Base-by-base conservation (phyloP, 176 grass and related monocot genomes). In the Cenchrus americanus region DNA sequence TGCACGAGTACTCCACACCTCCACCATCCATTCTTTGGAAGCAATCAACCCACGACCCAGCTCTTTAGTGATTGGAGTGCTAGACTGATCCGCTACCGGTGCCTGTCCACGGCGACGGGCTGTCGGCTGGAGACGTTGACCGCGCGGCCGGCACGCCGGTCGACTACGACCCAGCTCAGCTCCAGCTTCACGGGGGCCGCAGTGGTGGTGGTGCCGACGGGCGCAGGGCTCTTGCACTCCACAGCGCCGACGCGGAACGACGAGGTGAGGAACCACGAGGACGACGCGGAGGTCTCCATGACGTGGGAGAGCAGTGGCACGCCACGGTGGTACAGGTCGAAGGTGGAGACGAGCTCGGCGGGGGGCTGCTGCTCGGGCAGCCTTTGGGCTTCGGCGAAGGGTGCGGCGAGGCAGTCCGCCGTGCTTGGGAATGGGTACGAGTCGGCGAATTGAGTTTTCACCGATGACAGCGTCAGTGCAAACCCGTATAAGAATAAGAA, bases 21-120 rank as follows among this genome's bases (percentile, higher is more conserved):
- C n/a, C n/a, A n/a, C n/a, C n/a, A n/a, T n/a, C n/a, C n/a, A n/a
- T n/a, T n/a, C n/a, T n/a, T n/a, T n/a, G n/a, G n/a, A n/a, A n/a
- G n/a, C n/a, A n/a, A n/a, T n/a, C n/a, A n/a, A n/a, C n/a, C n/a
- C n/a, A n/a, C n/a, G n/a, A n/a, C n/a, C n/a, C n/a, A n/a, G n/a
- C n/a, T n/a, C n/a, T n/a, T n/a, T n/a, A n/a, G n/a, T n/a, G n/a
- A n/a, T n/a, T n/a, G n/a, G n/a, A n/a, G n/a, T n/a, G n/a, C n/a
- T n/a, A n/a, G n/a, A n/a, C n/a, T n/a, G n/a, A n/a, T 74, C 87
- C 70, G 85, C 83, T 90, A 87, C 91, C 87, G 90, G 87, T 85
- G 91, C 73, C 91, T 64, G 66, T 85, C 82, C 7, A 90, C 67
- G n/a, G 85, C 76, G 10, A 90, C 91, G 19, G 91, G 59, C 1